A percentile compares a stretch with the other conserved stretches of the same genome.
Conservation (phyloP, 805 yeast species). For the Sugiyamaella valdiviana region DNA sequence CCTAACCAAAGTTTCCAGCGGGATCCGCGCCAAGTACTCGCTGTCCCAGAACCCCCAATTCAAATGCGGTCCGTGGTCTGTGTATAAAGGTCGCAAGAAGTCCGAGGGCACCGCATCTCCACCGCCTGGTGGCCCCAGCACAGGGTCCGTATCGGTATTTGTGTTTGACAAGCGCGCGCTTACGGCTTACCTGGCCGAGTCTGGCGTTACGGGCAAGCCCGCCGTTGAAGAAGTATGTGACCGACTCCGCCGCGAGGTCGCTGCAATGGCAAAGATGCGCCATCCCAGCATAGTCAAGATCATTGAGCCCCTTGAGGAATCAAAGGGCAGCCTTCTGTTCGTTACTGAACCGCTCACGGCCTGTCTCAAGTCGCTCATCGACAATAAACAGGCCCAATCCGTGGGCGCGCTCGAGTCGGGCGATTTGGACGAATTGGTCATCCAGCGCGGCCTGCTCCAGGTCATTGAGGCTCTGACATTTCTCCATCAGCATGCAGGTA, state of each 20-base stretch:
- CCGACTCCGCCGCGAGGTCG: constrained; percentile 59
- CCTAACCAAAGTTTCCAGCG: constrained; percentile 19
- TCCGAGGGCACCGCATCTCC: constrained; percentile 21
- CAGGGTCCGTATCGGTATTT: constrained; percentile 63
- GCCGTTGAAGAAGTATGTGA: constrained; percentile 58
- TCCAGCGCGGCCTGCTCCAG: constrained; percentile 78
- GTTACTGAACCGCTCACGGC: constrained; percentile 75
- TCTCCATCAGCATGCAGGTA: constrained; percentile 67
- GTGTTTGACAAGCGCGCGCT: constrained; percentile 76
- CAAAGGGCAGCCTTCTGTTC: constrained; percentile 67
- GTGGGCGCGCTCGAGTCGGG: constrained; percentile 28
- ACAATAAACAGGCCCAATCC: constrained; percentile 10
- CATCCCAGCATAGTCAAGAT: constrained; percentile 85
- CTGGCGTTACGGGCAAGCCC: constrained; percentile 45
- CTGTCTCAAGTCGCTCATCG: constrained; percentile 43
- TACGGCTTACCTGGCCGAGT: constrained; percentile 47
- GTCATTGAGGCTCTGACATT: constrained; percentile 73
- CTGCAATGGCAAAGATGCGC: constrained; percentile 68
- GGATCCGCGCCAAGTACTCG: constrained; percentile 44
- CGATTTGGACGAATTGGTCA: constrained; percentile 62
- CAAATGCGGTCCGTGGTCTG: constrained; percentile 73
- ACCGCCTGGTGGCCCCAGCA: constrained; percentile 38
- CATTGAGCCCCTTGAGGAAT: constrained; percentile 85
- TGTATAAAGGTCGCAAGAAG: constrained; percentile 75
- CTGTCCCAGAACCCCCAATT: constrained; percentile 68